Evolutionary conservation across 805 yeast species (phyloP), one percentile per base, ranked within the genome.

Genomic region (Debaryomyces tyrocola): DNA sequence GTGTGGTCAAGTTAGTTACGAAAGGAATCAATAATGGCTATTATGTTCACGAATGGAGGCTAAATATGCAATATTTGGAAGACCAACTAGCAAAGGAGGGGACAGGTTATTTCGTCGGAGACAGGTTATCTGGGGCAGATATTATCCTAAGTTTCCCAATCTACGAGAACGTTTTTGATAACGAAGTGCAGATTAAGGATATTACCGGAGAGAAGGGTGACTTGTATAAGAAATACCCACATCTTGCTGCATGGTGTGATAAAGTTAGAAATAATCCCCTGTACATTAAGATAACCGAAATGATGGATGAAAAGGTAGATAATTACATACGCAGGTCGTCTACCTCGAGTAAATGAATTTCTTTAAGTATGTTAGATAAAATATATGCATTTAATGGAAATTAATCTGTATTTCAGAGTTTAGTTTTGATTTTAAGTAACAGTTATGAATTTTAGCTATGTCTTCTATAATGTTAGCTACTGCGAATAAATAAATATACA

Each of bases 1-100:
- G 73, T 4, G 40, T 83, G 7, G 70, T 79, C 3, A 62, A 67
- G 15, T 48, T 64, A 44, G 66, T 82, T 21, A 62, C 80, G 28
- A 69, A 70, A 36, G 74, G 70, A 18, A 60, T 84, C 28, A 78
- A 77, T 53, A 65, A 70, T 33, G 73, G 70, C 4, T 83, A 75
- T 58, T 78, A 82, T 33, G 45, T 57, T 8, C 79, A 74, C 20
- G 84, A 83, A 51, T 61, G 77, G 54, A 62, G 59, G 21, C 55
- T 58, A 7, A 66, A 62, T 34, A 53, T 70, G 54, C 63, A 63
- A 28, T 59, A 58, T 17, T 56, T 70, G 47, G 69, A 64, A 38
- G 50, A 52, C n/a, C 49, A 54, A 33, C 53, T 64, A 35, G 47
- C 42, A 20, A 47, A 53, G 28, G 54, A 62, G 40, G 64, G 62